These are phyloP conservation scores for Antrodiella citrinella DNA, from an alignment of 768 basidiomycete genomes.

Conservation along the genomic window DNA sequence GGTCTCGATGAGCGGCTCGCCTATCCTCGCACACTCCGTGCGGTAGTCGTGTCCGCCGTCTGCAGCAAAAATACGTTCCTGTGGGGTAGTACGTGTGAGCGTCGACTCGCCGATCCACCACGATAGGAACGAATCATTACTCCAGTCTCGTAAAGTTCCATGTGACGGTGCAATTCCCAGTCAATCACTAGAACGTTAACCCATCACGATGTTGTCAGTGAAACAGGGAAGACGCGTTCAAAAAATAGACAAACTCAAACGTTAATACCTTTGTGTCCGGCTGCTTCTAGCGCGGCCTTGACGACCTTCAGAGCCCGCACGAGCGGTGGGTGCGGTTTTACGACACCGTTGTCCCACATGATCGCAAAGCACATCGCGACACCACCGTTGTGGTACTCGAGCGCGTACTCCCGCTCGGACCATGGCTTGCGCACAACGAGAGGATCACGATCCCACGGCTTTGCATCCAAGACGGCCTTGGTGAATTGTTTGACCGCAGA, in stretches of 20 bases:
- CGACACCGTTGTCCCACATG: conserved; percentile 58
- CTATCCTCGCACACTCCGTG: conserved; percentile 28
- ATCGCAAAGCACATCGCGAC: conserved; percentile 43
- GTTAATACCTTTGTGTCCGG: conserved; percentile 55
- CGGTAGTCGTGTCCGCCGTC: conserved; percentile 35
- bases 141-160: conserved; percentile 29
- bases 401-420: conserved; percentile 35
- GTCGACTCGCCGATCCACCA: not conserved
- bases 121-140: conserved; percentile 7
- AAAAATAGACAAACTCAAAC: not conserved
- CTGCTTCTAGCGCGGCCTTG: conserved; percentile 46
- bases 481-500: conserved; percentile 59
- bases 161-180: conserved; percentile 53
- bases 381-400: conserved; percentile 39
- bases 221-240: not conserved
- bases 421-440: conserved; percentile 39
- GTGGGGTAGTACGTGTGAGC: not conserved
- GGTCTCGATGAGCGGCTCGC: conserved; percentile 34
- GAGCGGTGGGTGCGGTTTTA: conserved; percentile 59
- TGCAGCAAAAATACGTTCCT: conserved; percentile 31
- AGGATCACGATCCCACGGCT: conserved; percentile 53
- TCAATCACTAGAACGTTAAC: conserved; percentile 44
- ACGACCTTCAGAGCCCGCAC: conserved; percentile 47
- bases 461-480: conserved; percentile 45
- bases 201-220: not conserved